Percentiles rank a stretch among this genome's conserved stretches.
Evolutionary conservation across 169 alveolate genomes (phyloP).

Genomic region (Plasmodium reichenowi): DNA sequence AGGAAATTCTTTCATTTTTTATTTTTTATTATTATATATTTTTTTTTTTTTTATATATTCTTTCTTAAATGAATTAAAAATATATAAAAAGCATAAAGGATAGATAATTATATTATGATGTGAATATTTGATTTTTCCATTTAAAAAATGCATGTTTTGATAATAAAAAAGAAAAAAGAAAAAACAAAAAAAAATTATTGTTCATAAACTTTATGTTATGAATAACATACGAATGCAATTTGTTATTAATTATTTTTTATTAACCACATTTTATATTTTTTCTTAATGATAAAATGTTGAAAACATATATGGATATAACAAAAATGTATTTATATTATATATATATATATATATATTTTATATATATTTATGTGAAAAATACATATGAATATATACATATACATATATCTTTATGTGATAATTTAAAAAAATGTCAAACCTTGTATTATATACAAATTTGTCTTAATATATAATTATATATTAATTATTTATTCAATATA

Average conservation of each 20-base stretch:
- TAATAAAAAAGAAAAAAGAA: slow-evolving; percentile 1
- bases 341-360: not conserved
- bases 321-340: slow-evolving; percentile 7
- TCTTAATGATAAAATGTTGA: slow-evolving; percentile 20
- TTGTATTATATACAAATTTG: too few relatives aligned
- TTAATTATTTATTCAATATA: too few relatives aligned
- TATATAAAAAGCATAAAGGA: not conserved
- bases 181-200: not conserved
- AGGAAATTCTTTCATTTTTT: too few relatives aligned
- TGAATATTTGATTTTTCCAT: slow-evolving; percentile 10
- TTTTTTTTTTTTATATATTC: slow-evolving; percentile 24
- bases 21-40: not conserved
- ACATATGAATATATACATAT: too few relatives aligned
- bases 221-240: slow-evolving; percentile 29
- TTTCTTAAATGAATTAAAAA: slow-evolving; percentile 1
- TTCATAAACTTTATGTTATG: slow-evolving; percentile 10
- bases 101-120: slow-evolving; percentile 7
- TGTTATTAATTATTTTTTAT: slow-evolving; percentile 21
- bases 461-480: too few relatives aligned
- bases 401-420: too few relatives aligned
- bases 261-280: slow-evolving; percentile 52
- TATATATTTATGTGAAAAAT: not conserved
- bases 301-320: slow-evolving; percentile 10
- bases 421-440: too few relatives aligned
- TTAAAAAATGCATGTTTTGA: slow-evolving; percentile 45